Evolutionary conservation across 2,329 filamentous ascomycete genomes (phyloP).

Genomic region (Tothia fuscella): DNA sequence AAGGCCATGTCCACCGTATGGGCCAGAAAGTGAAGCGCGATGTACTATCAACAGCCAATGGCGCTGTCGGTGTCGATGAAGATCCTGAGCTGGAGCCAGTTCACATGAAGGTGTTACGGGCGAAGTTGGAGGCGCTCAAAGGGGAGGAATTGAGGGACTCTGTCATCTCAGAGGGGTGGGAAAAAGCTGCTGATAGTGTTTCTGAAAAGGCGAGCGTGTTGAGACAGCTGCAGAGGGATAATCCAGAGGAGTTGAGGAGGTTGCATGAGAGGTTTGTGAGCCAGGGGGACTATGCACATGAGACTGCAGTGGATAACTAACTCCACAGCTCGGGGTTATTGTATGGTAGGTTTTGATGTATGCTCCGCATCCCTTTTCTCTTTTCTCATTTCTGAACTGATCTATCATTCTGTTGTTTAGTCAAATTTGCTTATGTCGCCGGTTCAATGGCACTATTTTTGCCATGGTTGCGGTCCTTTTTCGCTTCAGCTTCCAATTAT

Average conservation of each 20-base stretch:
- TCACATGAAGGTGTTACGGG: slow-evolving; percentile 44
- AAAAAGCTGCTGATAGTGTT: slow-evolving; percentile 7
- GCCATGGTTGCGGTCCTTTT: too few species aligned
- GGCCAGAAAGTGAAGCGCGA: slow-evolving; percentile 55
- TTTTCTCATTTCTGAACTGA: too few species aligned
- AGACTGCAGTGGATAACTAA: not conserved
- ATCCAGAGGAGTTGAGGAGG: slow-evolving; percentile 19
- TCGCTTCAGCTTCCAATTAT: too few species aligned
- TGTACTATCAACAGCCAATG: slow-evolving; percentile 35
- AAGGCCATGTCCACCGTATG: slow-evolving; percentile 58
- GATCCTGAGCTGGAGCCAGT: slow-evolving; percentile 28
- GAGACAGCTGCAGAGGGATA: slow-evolving; percentile 9
- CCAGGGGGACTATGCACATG: not conserved
- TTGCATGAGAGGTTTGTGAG: not conserved
- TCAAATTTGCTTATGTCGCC: too few species aligned
- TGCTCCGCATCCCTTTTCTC: too few species aligned
- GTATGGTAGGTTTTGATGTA: too few species aligned
- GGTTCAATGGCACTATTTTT: too few species aligned
- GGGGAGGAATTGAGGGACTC: slow-evolving; percentile 45
- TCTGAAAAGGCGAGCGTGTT: slow-evolving; percentile 1
- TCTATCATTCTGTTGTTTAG: too few species aligned
- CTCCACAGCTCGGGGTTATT: too few species aligned
- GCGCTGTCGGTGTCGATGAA: slow-evolving; percentile 20
- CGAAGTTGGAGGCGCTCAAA: slow-evolving; percentile 50
- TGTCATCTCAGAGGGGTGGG: slow-evolving; percentile 20